Evolutionary conservation across 768 basidiomycete genomes (phyloP).

Genomic region (Dacryopinax spathularia): DNA sequence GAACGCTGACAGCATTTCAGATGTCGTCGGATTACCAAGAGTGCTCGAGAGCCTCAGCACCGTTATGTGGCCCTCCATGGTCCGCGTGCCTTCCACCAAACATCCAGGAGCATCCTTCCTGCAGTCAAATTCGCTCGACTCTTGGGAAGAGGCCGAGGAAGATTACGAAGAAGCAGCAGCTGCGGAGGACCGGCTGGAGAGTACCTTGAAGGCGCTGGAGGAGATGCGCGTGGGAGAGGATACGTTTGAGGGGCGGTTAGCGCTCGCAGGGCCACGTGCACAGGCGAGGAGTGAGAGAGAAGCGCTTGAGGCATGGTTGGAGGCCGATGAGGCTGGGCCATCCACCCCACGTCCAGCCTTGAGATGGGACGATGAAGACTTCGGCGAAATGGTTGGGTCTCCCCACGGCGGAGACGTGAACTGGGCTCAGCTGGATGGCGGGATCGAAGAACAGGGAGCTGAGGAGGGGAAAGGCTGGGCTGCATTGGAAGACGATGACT

Average conservation of each 20-base stretch:
- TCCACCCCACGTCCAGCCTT: conserved; percentile 34
- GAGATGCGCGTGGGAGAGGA: background rate
- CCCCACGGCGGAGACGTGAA: background rate
- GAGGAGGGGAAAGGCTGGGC: background rate
- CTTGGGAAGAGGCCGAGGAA: conserved; percentile 21
- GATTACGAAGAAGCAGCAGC: conserved; percentile 21
- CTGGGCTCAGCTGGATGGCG: background rate
- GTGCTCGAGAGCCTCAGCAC: conserved; percentile 69
- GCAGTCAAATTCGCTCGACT: too few species aligned
- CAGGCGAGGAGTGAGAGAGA: conserved; percentile 32
- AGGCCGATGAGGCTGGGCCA: conserved; percentile 32
- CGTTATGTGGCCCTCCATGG: conserved; percentile 79
- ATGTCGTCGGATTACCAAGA: conserved; percentile 38
- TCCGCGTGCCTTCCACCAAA: conserved; percentile 13
- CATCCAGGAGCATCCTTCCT: background rate
- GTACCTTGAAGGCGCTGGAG: background rate
- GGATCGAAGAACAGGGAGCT: background rate
- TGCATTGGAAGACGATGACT: background rate
- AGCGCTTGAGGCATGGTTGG: conserved; percentile 48
- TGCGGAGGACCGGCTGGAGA: conserved; percentile 6
- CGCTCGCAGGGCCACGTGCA: background rate
- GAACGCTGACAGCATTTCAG: conserved; percentile 1
- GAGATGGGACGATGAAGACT: conserved; percentile 36
- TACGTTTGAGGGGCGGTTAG: conserved; percentile 7
- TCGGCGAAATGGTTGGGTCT: conserved; percentile 21